Evolutionary conservation across 2,329 filamentous ascomycete genomes (phyloP).

Genomic region (Diaporthe sp.): DNA sequence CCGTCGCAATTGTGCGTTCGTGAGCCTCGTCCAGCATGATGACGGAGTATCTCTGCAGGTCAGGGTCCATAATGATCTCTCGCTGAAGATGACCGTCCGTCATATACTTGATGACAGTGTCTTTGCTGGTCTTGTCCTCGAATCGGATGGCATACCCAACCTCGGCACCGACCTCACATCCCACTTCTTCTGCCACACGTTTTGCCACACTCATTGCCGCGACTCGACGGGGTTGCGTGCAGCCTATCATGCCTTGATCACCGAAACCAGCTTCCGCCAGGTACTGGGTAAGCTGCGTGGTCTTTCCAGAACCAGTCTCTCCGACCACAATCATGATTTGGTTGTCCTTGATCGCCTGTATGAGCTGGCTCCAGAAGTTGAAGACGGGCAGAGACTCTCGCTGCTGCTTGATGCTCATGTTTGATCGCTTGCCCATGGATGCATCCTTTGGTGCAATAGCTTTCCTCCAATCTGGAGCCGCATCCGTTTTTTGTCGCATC

Average conservation of each 20-base stretch:
- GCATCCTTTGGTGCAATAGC: conserved; percentile 84
- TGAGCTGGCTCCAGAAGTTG: conserved; percentile 87
- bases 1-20: conserved; percentile 95
- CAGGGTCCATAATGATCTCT: conserved; percentile 93
- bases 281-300: conserved; percentile 95
- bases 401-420: conserved; percentile 95
- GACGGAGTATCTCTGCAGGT: conserved; percentile 90
- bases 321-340: conserved; percentile 96
- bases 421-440: conserved; percentile 87
- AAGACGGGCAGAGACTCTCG: conserved; percentile 90
- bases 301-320: conserved; percentile 97
- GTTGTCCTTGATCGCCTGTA: conserved; percentile 88
- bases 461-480: conserved; percentile 93
- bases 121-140: conserved; percentile 89
- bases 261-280: conserved; percentile 93
- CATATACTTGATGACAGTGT: conserved; percentile 99
- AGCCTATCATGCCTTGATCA: conserved; percentile 90
- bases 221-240: conserved; percentile 96
- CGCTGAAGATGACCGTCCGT: conserved; percentile 98
- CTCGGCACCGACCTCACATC: conserved; percentile 89
- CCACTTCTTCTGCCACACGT: conserved; percentile 95
- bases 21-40: conserved; percentile 99
- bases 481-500: conserved; percentile 71
- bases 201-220: conserved; percentile 98
- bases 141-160: conserved; percentile 99